Base-by-base conservation (phyloP, 768 basidiomycete genomes). In the Pulveroboletus frians region DNA sequence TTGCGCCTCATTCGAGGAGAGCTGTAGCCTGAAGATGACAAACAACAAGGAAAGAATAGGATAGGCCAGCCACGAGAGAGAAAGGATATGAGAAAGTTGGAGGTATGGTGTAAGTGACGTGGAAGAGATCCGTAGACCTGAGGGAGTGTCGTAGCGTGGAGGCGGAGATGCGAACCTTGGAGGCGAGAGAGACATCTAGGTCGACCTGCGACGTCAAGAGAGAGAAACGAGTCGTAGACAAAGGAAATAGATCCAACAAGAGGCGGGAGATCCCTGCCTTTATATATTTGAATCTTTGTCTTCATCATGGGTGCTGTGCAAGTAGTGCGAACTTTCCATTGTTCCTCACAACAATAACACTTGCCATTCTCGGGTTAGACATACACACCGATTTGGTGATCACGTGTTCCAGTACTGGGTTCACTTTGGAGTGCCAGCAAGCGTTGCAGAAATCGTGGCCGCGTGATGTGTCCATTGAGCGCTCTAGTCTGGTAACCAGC, bases 1-100 rank as follows among this genome's bases (percentile, higher is more conserved):
- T 60, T 88, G 76, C 4, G 91, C 81, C 11, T 85, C 77, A 18
- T 74, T 74, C 5, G 86, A 77, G 21, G 92, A 90, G 10, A 88
- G 65, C 51, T 84, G 78, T 34, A 96, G 77, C 47, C 90, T 80
- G 62, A 92, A 91, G 30, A 85, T 85, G 65, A 94, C 80, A 62
- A 97, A 88, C 55, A 92, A 66, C 50, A 97, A 81, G 21, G 92
- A 94, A 36, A 95, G 71, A 26, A 96, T 83, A 29, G 92, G 92
- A 56, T 91, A 92, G 9, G 92, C 90, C 34, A 97, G 85, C 85
- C 92, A 89, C 63, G 88, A 78, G 11, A 95, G 79, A 20, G 92
- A 91, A 27, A 95, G 78, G 39, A 92, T 76, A 60, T 94, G 84
- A 26, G 83, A 76, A 31, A 93, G 84, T 55, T 83, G 76, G 42